Percentiles rank a stretch among this genome's conserved stretches.
These are phyloP conservation scores for Alternaria sp. DNA, from an alignment of 2,329 filamentous ascomycete species.

Conservation along the genomic window DNA sequence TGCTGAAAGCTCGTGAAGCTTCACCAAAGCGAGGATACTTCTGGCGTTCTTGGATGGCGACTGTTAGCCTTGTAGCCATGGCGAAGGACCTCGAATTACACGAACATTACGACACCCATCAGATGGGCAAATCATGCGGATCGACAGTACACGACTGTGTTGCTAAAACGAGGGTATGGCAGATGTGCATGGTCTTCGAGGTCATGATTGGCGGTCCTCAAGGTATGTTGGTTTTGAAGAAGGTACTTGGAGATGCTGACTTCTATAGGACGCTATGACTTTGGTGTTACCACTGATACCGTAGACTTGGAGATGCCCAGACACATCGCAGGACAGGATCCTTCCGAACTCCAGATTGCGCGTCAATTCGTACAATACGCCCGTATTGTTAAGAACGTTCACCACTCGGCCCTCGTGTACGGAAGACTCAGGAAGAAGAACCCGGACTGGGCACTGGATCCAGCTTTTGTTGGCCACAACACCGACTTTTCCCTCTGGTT, in stretches of 20 bases:
- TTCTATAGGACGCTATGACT: slow-evolving; percentile 69
- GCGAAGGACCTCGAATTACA: slow-evolving; percentile 88
- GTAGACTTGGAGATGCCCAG: slow-evolving; percentile 75
- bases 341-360: slow-evolving; percentile 77
- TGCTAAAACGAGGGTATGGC: slow-evolving; percentile 87
- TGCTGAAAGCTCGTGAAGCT: slow-evolving; percentile 91
- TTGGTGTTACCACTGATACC: slow-evolving; percentile 74
- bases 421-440: slow-evolving; percentile 74
- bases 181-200: slow-evolving; percentile 83
- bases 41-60: slow-evolving; percentile 95
- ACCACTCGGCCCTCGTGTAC: slow-evolving; percentile 77
- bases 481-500: slow-evolving; percentile 78
- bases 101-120: slow-evolving; percentile 82
- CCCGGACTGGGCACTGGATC: slow-evolving; percentile 86
- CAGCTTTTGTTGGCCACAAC: slow-evolving; percentile 80
- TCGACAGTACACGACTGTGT: slow-evolving; percentile 76
- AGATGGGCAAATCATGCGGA: slow-evolving; percentile 72
- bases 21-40: slow-evolving; percentile 93
- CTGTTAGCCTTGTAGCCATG: slow-evolving; percentile 92
- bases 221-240: slow-evolving; percentile 60
- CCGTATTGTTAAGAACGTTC: slow-evolving; percentile 77
- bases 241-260: slow-evolving; percentile 8
- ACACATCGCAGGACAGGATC: slow-evolving; percentile 70
- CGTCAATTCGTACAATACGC: slow-evolving; percentile 85
- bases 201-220: slow-evolving; percentile 93